Conservation (phyloP, 192 early-diverging fungal species). For the Piromyces finnis region DNA sequence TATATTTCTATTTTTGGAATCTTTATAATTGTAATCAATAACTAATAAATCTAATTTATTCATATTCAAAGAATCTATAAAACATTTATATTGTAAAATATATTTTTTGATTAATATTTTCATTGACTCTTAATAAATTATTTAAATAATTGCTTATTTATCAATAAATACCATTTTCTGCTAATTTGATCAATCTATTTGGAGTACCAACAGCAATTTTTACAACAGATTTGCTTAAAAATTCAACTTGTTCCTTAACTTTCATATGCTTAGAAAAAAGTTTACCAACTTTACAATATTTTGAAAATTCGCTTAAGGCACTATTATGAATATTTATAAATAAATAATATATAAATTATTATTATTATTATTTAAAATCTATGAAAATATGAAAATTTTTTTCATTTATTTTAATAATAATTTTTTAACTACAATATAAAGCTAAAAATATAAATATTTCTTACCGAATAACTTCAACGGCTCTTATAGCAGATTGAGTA, state of each 20-base stretch:
- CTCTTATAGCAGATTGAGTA: conserved; percentile 37
- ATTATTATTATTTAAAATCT: too few species aligned
- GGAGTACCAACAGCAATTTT: conserved; percentile 57
- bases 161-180: conserved; percentile 23
- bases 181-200: conserved; percentile 35
- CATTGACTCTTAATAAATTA: too few species aligned
- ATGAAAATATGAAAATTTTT: too few species aligned
- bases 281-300: conserved; percentile 38
- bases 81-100: too few species aligned
- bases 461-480: conserved; percentile 30
- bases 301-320: conserved; percentile 24
- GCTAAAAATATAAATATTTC: too few species aligned
- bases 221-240: conserved; percentile 20
- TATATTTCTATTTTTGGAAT: conserved; percentile 36
- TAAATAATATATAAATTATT: neutral
- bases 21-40: conserved; percentile 27
- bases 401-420: too few species aligned
- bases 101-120: too few species aligned
- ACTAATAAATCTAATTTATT: conserved; percentile 39
- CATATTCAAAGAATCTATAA: conserved; percentile 26
- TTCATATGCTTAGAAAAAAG: conserved; percentile 67
- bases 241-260: conserved; percentile 41
- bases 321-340: neutral
- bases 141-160: too few species aligned
- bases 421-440: too few species aligned